Conservation (phyloP, 352 stramenopile species). For the Phytophthora hibernalis region DNA sequence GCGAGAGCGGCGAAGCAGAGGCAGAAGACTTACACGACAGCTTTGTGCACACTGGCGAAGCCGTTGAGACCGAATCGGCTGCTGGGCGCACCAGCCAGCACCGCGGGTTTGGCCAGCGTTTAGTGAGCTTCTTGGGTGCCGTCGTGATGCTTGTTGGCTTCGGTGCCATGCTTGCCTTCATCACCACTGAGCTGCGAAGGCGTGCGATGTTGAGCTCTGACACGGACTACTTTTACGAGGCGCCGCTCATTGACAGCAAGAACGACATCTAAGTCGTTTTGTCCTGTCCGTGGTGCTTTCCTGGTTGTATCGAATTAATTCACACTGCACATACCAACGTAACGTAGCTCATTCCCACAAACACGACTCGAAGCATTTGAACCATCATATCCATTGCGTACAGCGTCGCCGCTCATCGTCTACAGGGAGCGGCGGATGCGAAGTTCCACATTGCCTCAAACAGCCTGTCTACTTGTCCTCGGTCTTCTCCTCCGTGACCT, state of each 20-base stretch:
- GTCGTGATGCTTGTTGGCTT: conserved; percentile 71
- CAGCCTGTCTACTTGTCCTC: conserved; percentile 31
- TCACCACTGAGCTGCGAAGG: conserved; percentile 44
- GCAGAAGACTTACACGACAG: conserved; percentile 57
- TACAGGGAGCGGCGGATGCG: conserved; percentile 9
- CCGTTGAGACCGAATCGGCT: conserved; percentile 20
- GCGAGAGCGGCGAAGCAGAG: conserved; percentile 34
- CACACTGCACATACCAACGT: conserved; percentile 20
- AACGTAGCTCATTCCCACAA: conserved; percentile 7
- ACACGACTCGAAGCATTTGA: conserved; percentile 29
- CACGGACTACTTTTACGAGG: conserved; percentile 71
- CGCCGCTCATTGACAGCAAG: conserved; percentile 68
- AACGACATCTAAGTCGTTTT: conserved; percentile 35
- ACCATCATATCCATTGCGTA: conserved; percentile 32
- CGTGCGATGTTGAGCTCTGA: conserved; percentile 43
- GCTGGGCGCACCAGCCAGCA: neutral
- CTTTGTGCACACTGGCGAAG: conserved; percentile 67
- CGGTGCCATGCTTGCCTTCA: conserved; percentile 49
- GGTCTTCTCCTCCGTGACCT: conserved; percentile 19
- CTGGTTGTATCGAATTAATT: conserved; percentile 16
- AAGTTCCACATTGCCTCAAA: neutral
- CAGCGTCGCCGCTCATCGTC: conserved; percentile 18
- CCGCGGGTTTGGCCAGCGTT: conserved; percentile 49
- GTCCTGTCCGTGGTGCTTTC: neutral
- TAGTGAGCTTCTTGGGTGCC: conserved; percentile 70